phyloP scores from a whole-genome alignment of 345 rosid genomes.

The Arabis alpina region DNA sequence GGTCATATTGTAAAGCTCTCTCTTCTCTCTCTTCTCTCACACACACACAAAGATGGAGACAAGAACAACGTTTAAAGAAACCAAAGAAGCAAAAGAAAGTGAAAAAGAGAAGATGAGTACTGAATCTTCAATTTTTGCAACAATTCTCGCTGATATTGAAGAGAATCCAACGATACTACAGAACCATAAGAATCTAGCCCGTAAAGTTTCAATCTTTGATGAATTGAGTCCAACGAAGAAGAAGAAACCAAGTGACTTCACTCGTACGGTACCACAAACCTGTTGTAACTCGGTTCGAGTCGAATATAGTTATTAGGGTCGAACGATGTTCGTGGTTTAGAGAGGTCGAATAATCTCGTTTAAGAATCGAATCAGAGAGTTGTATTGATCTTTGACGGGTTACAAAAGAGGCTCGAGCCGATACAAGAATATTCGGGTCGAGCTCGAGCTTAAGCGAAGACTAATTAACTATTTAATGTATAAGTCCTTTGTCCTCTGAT shows the following conservation, averaged over 20 bases:
- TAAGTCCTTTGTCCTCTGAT: too few relatives aligned
- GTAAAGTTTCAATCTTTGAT: slow-evolving; percentile 1
- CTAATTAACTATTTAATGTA: too few relatives aligned
- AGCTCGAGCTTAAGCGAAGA: too few relatives aligned
- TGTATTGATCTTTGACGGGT: too few relatives aligned
- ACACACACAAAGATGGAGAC: slow-evolving; percentile 4
- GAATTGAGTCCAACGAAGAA: neutral
- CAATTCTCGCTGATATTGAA: slow-evolving; percentile 23
- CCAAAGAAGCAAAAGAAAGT: slow-evolving; percentile 21
- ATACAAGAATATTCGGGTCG: too few relatives aligned
- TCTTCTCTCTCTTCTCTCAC: neutral
- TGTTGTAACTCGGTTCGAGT: too few relatives aligned
- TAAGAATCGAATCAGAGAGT: too few relatives aligned
- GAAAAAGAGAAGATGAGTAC: neutral
- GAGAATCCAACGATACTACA: slow-evolving; percentile 13
- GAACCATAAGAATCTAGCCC: neutral
- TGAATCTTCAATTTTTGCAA: slow-evolving; percentile 28
- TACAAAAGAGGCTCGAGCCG: too few relatives aligned
- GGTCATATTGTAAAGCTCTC: neutral
- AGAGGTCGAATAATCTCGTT: too few relatives aligned
- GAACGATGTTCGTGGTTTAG: too few relatives aligned
- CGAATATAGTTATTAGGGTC: too few relatives aligned
- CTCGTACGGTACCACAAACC: slow-evolving; percentile 29
- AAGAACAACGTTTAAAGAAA: slow-evolving; percentile 6
- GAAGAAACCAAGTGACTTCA: slow-evolving; percentile 16